Evolutionary conservation across 2,329 filamentous ascomycete genomes (phyloP).

Genomic region (Colletotrichum sp.): DNA sequence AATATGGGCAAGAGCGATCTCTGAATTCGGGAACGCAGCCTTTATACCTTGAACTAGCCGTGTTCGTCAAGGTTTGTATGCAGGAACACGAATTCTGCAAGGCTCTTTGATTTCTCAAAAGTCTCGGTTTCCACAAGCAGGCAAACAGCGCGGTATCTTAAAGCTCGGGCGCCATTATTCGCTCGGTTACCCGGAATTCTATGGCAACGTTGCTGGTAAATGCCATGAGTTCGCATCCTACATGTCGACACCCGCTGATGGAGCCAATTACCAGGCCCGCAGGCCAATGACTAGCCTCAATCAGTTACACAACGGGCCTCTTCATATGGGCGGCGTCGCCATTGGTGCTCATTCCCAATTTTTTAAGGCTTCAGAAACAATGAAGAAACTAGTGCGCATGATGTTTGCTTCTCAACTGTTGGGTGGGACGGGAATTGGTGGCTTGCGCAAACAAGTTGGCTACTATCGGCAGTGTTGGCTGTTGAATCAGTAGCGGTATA

Average conservation of each 20-base stretch:
- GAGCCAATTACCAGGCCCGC: rapidly evolving
- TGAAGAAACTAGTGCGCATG: not conserved
- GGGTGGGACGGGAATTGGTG: not conserved
- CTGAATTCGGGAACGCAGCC: not conserved
- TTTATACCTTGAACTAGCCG: not conserved
- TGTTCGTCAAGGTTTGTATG: not conserved
- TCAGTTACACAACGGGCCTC: not conserved
- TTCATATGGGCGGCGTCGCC: not conserved
- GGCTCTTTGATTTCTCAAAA: not conserved
- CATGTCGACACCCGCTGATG: not conserved
- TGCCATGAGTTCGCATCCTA: not conserved
- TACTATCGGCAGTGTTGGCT: not conserved
- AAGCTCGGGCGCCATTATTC: not conserved
- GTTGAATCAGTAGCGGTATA: not conserved
- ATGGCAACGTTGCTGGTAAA: not conserved
- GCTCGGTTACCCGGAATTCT: not conserved
- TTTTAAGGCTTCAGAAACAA: not conserved
- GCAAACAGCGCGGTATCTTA: not conserved
- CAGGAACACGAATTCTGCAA: not conserved
- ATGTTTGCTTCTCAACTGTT: not conserved
- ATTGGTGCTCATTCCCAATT: not conserved
- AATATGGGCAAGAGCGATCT: not conserved
- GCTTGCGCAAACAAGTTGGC: not conserved
- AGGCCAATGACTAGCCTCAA: not conserved
- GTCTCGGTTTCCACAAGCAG: not conserved